Evolutionary conservation across 192 early-diverging fungal genomes (phyloP).

Genomic region (Funneliformis mosseae): DNA sequence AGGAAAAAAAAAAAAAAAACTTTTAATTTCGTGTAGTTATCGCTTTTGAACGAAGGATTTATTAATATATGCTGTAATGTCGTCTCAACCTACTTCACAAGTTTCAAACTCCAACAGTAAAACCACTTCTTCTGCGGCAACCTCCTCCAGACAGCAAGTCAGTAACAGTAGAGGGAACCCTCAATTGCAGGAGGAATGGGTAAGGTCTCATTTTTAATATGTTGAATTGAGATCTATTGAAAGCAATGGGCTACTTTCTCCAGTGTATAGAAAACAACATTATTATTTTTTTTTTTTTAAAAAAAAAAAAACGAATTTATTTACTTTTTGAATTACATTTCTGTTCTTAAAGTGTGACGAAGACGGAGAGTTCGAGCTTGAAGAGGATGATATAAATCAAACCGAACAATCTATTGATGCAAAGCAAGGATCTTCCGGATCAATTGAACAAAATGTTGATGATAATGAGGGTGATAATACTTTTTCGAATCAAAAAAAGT

Average conservation of each 20-base stretch:
- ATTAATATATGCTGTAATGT: too few species aligned
- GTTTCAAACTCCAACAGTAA: neutral
- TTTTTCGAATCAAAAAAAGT: neutral
- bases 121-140: neutral
- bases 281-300: neutral
- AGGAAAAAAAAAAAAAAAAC: too few species aligned
- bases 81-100: neutral
- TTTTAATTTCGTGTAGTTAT: too few species aligned
- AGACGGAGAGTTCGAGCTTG: constrained; percentile 35
- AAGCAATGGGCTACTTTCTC: neutral
- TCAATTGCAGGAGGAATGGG: neutral
- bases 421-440: neutral
- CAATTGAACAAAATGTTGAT: neutral
- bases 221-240: neutral
- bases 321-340: neutral
- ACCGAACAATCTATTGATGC: neutral
- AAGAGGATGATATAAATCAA: constrained; percentile 12
- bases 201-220: neutral
- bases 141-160: neutral
- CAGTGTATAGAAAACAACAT: too few species aligned
- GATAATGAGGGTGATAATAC: constrained; percentile 4
- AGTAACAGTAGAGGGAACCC: neutral
- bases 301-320: too few species aligned
- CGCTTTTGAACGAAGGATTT: too few species aligned
- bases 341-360: constrained; percentile 21